Base-by-base conservation (phyloP, 148 eudicot species). In the Pouteria glomerata region DNA sequence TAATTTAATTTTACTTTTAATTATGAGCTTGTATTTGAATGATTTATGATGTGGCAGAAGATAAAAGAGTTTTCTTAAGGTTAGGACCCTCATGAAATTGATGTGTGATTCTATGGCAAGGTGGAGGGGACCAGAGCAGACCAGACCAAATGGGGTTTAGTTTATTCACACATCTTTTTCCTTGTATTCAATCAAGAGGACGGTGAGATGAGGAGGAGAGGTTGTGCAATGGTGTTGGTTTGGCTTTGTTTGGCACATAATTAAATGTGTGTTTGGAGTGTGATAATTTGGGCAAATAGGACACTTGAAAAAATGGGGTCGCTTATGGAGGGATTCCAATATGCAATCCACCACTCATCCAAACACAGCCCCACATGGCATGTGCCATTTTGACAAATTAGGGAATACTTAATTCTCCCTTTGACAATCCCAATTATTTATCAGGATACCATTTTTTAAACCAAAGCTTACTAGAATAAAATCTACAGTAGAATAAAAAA, bases 371-470 rank as follows among this genome's bases (percentile, higher is more conserved):
- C 42, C 58, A 23, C 63, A 31, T 60, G 68, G 47, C 47, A 8
- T 73, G 60, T 34, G 68, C 57, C 75, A 21, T 34, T 60, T 70
- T 39, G 24, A 26, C 15, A 56, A 57, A 27, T 57, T 44, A 1
- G n/a, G 23, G 12, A 35, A 10, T 61, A 50, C 59, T 73, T 61
- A 63, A 61, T 63, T 73, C 59, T 34, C 23, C 34, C 23, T 72
- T 72, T 72, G 75, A 72, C 60, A 72, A 61, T 63, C 58, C 69
- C 68, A 58, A 60, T 60, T 72, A 33, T 71, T 67, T 31, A 41
- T 24, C 10, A 59, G 31, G 47, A 72, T 61, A 21, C 74, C 74
- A 60, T 61, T 45, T 41, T 39, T 70, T 70, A 26, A 68, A 57
- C 13, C 26, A 60, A n/a, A 45, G 4, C 30, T 12, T 11, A 16